A percentile compares a stretch with the other conserved stretches of the same genome.
Conservation (phyloP, 352 stramenopile genomes). For the Phytophthora pistaciae region DNA sequence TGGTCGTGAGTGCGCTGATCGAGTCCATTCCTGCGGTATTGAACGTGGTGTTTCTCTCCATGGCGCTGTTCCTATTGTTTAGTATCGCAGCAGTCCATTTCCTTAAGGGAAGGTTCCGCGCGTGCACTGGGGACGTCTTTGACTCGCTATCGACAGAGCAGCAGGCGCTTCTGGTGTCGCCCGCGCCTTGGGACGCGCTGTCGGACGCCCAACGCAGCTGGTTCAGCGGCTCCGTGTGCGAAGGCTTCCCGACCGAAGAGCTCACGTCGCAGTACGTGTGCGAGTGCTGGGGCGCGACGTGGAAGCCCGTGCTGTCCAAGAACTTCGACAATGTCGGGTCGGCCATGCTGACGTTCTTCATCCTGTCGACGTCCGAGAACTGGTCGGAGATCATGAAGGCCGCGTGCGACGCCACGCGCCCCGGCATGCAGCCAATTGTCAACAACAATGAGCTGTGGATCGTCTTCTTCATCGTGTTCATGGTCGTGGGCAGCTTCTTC, state of each 20-base stretch:
- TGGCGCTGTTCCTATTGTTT: conserved; percentile 95
- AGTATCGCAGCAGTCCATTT: conserved; percentile 94
- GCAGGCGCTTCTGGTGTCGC: conserved; percentile 48
- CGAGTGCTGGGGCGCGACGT: conserved; percentile 55
- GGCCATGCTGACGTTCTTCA: conserved; percentile 88
- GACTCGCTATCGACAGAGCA: conserved; percentile 40
- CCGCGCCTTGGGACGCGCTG: conserved; percentile 45
- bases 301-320: conserved; percentile 47
- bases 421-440: conserved; percentile 91
- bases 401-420: conserved; percentile 79
- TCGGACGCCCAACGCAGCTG: conserved; percentile 40
- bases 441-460: neutral
- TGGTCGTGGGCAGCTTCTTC: conserved; percentile 89
- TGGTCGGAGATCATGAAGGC: conserved; percentile 93
- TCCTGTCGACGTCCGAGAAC: conserved; percentile 93
- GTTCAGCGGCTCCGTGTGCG: conserved; percentile 54
- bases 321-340: conserved; percentile 87
- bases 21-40: conserved; percentile 84
- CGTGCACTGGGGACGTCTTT: conserved; percentile 71
- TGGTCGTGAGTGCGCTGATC: conserved; percentile 92
- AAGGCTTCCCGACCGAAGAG: conserved; percentile 35
- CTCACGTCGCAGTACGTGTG: conserved; percentile 76
- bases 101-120: conserved; percentile 89
- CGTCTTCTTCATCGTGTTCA: conserved; percentile 8
- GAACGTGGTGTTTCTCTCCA: conserved; percentile 90